A percentile compares a stretch with the other conserved stretches of the same genome.
phyloP scores from a whole-genome alignment of 768 basidiomycete genomes.

The Mycena maculata region DNA sequence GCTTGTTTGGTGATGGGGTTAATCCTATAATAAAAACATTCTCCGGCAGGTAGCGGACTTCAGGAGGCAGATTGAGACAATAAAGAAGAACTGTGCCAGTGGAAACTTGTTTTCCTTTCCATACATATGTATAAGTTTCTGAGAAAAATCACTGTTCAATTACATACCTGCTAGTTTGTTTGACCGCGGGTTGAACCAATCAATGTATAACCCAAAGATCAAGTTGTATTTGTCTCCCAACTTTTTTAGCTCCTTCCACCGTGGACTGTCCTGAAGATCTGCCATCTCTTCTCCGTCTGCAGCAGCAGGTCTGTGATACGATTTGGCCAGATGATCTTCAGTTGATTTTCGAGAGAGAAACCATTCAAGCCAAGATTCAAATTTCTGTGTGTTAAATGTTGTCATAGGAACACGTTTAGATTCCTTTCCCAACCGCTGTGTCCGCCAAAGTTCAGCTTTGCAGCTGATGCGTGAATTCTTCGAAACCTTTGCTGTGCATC shows the following conservation, averaged over 20 bases:
- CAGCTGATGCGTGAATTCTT: slow-evolving; percentile 9
- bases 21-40: slow-evolving; percentile 42
- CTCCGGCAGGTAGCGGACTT: slow-evolving; percentile 37
- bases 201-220: slow-evolving; percentile 37
- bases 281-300: slow-evolving; percentile 17
- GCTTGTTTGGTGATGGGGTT: slow-evolving; percentile 43
- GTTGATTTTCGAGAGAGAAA: slow-evolving; percentile 22
- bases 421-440: slow-evolving; percentile 22
- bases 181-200: slow-evolving; percentile 42
- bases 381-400: slow-evolving; percentile 27
- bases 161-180: slow-evolving; percentile 38
- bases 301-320: slow-evolving; percentile 8
- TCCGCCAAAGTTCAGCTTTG: slow-evolving; percentile 26
- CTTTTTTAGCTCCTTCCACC: slow-evolving; percentile 21
- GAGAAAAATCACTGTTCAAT: background rate
- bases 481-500: slow-evolving; percentile 24
- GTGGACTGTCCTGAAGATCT: slow-evolving; percentile 28
- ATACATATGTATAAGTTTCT: background rate
- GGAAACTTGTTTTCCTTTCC: slow-evolving; percentile 19
- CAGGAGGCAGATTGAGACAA: slow-evolving; percentile 44
- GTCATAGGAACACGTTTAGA: slow-evolving; percentile 21
- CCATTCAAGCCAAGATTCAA: slow-evolving; percentile 24
- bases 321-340: slow-evolving; percentile 17
- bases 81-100: slow-evolving; percentile 33
- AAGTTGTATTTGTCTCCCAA: slow-evolving; percentile 28